Evolutionary conservation across 495 filamentous ascomycete species (phyloP).

Genomic region (Aspergillus hancockii): DNA sequence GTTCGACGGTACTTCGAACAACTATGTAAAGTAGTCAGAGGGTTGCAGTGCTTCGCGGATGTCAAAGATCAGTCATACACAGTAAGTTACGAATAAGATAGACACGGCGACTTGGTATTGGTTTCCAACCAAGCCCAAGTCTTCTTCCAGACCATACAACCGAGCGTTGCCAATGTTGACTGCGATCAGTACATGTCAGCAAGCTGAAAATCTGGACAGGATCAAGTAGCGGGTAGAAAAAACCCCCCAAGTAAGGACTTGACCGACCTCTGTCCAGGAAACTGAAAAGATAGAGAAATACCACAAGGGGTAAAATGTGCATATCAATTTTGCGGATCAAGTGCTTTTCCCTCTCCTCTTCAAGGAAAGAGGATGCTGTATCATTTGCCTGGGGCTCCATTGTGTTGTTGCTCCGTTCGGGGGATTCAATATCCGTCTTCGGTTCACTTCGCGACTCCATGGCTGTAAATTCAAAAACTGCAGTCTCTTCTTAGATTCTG

Average conservation of each 20-base stretch:
- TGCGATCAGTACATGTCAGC: constrained; percentile 26
- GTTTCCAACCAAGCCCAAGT: constrained; percentile 60
- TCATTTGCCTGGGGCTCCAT: constrained; percentile 4
- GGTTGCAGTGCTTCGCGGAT: constrained; percentile 1
- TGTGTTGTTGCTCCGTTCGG: not conserved
- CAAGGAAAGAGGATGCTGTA: constrained; percentile 31
- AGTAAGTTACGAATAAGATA: constrained; percentile 72
- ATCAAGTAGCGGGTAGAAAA: not conserved
- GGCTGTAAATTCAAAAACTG: not conserved
- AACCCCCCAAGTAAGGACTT: constrained; percentile 19
- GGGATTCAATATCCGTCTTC: constrained; percentile 22
- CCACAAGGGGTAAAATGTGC: constrained; percentile 61
- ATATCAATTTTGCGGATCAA: constrained; percentile 58
- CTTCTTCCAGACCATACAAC: constrained; percentile 67
- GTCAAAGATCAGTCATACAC: constrained; percentile 36
- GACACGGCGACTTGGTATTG: constrained; percentile 72
- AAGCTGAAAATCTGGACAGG: not conserved
- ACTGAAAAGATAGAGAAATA: constrained; percentile 62
- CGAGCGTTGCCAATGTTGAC: constrained; percentile 81
- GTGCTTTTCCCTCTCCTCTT: constrained; percentile 43
- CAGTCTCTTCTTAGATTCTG: not conserved
- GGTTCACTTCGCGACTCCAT: constrained; percentile 11
- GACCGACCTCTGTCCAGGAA: constrained; percentile 61
- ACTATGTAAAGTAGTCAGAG: constrained; percentile 19
- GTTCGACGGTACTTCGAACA: constrained; percentile 59